phyloP scores from a whole-genome alignment of 176 grass and related monocot species.

The Oryza rufipogon region DNA sequence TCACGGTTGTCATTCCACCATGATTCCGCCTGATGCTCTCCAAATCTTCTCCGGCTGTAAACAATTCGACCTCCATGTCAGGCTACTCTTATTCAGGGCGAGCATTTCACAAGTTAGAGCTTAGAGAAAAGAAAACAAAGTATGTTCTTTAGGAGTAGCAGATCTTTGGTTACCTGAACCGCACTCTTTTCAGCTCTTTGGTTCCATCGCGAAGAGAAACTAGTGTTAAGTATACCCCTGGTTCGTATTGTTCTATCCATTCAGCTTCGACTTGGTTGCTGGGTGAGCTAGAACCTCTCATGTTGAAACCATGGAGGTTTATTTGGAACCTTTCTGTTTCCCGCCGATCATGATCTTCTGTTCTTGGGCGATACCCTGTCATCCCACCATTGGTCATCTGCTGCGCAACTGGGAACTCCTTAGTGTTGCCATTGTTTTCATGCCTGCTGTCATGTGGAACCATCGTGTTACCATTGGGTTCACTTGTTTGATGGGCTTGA shows the following conservation, averaged over 20 bases:
- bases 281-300: constrained; percentile 46
- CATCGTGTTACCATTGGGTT: constrained; percentile 28
- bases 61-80: background rate
- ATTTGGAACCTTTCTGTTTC: constrained; percentile 73
- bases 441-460: constrained; percentile 21
- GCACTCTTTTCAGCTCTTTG: constrained; percentile 90
- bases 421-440: constrained; percentile 23
- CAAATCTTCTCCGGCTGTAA: constrained; percentile 87
- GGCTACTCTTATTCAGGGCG: background rate
- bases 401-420: constrained; percentile 46
- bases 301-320: constrained; percentile 48
- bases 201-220: constrained; percentile 77
- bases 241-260: constrained; percentile 96
- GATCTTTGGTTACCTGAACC: constrained; percentile 70
- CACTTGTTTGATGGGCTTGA: constrained; percentile 44
- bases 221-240: constrained; percentile 89
- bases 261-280: constrained; percentile 73
- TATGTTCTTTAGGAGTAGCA: background rate
- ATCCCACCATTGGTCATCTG: constrained; percentile 38
- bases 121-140: background rate
- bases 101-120: background rate
- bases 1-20: constrained; percentile 96
- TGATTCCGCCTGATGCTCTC: constrained; percentile 81
- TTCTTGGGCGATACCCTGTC: constrained; percentile 30
- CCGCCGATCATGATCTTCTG: constrained; percentile 59